Evolutionary conservation across 2,329 filamentous ascomycete species (phyloP).

Genomic region (Ciborinia camelliae): DNA sequence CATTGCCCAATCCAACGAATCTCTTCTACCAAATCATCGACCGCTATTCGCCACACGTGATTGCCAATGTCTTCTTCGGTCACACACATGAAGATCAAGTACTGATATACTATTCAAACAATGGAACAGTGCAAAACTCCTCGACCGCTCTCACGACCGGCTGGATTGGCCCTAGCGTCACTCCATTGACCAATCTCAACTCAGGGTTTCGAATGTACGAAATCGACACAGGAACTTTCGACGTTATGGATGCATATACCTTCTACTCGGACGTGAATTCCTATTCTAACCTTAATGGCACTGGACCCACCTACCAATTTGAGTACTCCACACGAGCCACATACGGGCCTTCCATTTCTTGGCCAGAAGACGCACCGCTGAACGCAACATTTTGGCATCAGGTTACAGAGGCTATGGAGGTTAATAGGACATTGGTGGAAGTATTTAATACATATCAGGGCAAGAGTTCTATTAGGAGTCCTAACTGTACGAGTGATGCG

Average conservation of each 20-base stretch:
- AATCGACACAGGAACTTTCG: slow-evolving; percentile 52
- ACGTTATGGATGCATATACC: slow-evolving; percentile 52
- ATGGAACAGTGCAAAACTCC: slow-evolving; percentile 44
- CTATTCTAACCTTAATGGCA: slow-evolving; percentile 40
- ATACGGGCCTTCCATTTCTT: slow-evolving; percentile 44
- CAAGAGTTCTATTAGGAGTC: slow-evolving; percentile 48
- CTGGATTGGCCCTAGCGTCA: slow-evolving; percentile 52
- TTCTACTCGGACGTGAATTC: slow-evolving; percentile 50
- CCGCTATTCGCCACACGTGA: slow-evolving; percentile 53
- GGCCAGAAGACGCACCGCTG: slow-evolving; percentile 48
- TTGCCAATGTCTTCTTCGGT: slow-evolving; percentile 53
- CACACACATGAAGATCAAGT: slow-evolving; percentile 54
- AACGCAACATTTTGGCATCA: slow-evolving; percentile 59
- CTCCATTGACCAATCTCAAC: slow-evolving; percentile 53
- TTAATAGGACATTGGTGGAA: slow-evolving; percentile 46
- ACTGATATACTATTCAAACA: slow-evolving; percentile 53
- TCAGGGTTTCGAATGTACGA: slow-evolving; percentile 52
- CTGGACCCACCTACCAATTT: slow-evolving; percentile 47
- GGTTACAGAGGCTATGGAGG: slow-evolving; percentile 56
- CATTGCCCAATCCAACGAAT: slow-evolving; percentile 51
- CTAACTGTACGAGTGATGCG: slow-evolving; percentile 49
- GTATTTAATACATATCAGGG: slow-evolving; percentile 51
- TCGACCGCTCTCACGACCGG: slow-evolving; percentile 46
- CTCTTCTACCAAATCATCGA: slow-evolving; percentile 54
- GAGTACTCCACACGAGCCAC: slow-evolving; percentile 52